A percentile compares a stretch with the other conserved stretches of the same genome.
These are phyloP conservation scores for Chernovozyma sophiae-reginae DNA, from an alignment of 1,139 yeast species.

Conservation along the genomic window DNA sequence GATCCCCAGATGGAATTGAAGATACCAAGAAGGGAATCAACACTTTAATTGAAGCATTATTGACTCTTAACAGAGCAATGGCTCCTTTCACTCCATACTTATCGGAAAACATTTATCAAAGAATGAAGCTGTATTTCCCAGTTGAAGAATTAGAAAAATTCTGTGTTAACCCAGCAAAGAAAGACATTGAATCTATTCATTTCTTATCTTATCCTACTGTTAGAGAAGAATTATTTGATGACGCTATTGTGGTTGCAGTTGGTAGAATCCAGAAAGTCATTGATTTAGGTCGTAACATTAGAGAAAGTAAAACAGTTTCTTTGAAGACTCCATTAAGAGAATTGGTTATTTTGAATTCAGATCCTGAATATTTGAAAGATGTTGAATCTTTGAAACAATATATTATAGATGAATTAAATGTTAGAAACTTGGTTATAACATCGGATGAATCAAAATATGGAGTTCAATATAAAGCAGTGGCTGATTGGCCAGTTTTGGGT, in stretches of 20 bases:
- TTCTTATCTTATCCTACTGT: slow-evolving; percentile 86
- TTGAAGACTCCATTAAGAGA: slow-evolving; percentile 92
- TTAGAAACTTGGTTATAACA: slow-evolving; percentile 83
- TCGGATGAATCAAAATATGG: slow-evolving; percentile 89
- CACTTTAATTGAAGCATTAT: slow-evolving; percentile 84
- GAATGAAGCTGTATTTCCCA: slow-evolving; percentile 59
- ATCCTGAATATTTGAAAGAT: slow-evolving; percentile 69
- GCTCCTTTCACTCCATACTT: slow-evolving; percentile 98
- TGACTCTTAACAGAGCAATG: slow-evolving; percentile 90
- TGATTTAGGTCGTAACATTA: slow-evolving; percentile 91
- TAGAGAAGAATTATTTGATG: slow-evolving; percentile 79
- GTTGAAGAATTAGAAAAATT: slow-evolving; percentile 46
- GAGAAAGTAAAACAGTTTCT: slow-evolving; percentile 92
- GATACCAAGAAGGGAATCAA: slow-evolving; percentile 87
- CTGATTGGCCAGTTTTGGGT: slow-evolving; percentile 99
- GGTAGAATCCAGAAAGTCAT: slow-evolving; percentile 96
- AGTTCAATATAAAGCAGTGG: slow-evolving; percentile 89
- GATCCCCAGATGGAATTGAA: slow-evolving; percentile 60
- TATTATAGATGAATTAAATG: slow-evolving; percentile 86
- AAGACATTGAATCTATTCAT: slow-evolving; percentile 82
- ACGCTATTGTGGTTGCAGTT: slow-evolving; percentile 76
- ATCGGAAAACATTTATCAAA: slow-evolving; percentile 84
- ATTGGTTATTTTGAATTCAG: slow-evolving; percentile 81
- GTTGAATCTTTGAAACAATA: slow-evolving; percentile 73
- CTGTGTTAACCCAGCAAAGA: slow-evolving; percentile 32